Percentiles rank a stretch among this genome's conserved stretches.
phyloP scores from a whole-genome alignment of 441 rosid species.

The Populus tomentosa region DNA sequence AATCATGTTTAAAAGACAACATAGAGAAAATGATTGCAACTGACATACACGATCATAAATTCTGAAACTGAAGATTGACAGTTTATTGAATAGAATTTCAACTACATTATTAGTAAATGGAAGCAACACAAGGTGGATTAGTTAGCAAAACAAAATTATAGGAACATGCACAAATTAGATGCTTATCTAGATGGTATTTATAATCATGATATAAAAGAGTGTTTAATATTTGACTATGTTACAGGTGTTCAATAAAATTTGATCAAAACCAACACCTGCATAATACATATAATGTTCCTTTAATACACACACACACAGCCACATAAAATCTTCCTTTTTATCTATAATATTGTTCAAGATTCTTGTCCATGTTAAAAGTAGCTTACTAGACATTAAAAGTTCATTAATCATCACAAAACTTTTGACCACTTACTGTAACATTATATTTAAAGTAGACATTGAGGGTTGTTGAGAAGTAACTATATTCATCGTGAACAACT shows the following conservation, averaged over 20 bases:
- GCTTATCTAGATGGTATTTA: not conserved
- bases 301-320: not conserved
- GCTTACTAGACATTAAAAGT: not conserved
- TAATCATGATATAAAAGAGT: not conserved
- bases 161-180: not conserved
- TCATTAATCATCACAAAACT: conserved; percentile 7
- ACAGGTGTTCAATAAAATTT: not conserved
- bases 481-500: conserved; percentile 67
- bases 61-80: not conserved
- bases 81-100: not conserved
- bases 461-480: conserved; percentile 60
- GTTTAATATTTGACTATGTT: not conserved
- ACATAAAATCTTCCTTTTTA: not conserved
- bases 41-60: not conserved
- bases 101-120: not conserved
- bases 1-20: not conserved
- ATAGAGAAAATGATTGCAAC: not conserved
- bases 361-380: not conserved
- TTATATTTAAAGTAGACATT: conserved; percentile 80
- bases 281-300: not conserved
- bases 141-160: not conserved
- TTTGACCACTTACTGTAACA: conserved; percentile 62
- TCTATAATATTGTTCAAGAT: not conserved
- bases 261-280: not conserved
- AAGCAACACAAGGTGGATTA: not conserved